Base-by-base conservation (phyloP, 1,284 basidiomycete genomes). In the Cutaneotrichosporon mucoides region DNA sequence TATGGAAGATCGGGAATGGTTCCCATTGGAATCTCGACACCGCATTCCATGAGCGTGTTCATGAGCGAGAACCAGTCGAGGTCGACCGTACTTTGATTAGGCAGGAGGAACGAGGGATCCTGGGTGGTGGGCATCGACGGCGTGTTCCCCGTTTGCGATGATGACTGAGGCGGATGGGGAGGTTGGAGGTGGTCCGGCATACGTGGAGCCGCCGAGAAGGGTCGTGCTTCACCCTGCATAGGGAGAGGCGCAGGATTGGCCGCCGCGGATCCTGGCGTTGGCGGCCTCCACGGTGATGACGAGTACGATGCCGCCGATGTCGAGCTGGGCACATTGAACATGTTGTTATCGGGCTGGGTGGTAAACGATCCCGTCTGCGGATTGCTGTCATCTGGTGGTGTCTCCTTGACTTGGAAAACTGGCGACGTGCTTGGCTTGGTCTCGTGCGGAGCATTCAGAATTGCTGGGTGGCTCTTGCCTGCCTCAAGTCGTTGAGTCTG, bases 31-130 rank as follows among this genome's bases (percentile, higher is more conserved):
- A 60, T 38, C 9, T 60, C 58, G 33, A 60, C 45, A 2, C 58
- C 58, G 9, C 54, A 60, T 9, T 46, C 53, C 15, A 41, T 47
- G 9, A 60, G 53, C 0, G 53, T 60, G 33, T 42, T 48, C 48
- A 60, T 55, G 12, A 60, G 44, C 11, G 49, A 44, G 12, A 36
- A 6, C 58, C 58, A 60, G 53, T 60, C 58, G 24, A 60, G 49
- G 13, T 52, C 37, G n/a, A 36, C 50, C 8, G 12, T 40, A 13
- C 16, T 6, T 10, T 10, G 12, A 15, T 47, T 37, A 6, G 34
- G 16, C 9, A 41, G 35, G 55, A 10, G 6, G 48, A 33, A 12
- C 10, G 15, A 38, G 8, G 15, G n/a, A 34, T 42, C 6, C 6
- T 38, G 24, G 6, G 45, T 2, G 24, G 24, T 3, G 24, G 24